Conservation (phyloP, 441 rosid genomes). For the Manihot esculenta region DNA sequence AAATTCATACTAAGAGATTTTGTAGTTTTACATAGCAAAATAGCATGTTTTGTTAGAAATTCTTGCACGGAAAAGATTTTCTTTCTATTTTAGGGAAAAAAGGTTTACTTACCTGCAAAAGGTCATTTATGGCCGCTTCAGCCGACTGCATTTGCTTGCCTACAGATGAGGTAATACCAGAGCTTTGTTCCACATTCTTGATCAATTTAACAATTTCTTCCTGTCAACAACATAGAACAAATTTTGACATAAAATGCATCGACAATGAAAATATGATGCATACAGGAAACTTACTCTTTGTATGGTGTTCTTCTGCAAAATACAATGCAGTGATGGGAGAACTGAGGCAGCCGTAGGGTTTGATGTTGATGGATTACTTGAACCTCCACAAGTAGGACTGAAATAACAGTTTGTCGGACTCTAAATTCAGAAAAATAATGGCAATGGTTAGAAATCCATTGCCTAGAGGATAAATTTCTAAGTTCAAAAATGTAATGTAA, state of each 20-base stretch:
- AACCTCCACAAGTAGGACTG: slow-evolving; percentile 48
- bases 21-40: not conserved
- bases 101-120: slow-evolving; percentile 52
- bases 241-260: slow-evolving; percentile 5
- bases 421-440: slow-evolving; percentile 42
- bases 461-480: slow-evolving; percentile 41
- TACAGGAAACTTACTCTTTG: slow-evolving; percentile 60
- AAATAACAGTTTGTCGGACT: slow-evolving; percentile 61
- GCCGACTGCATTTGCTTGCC: slow-evolving; percentile 62
- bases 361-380: slow-evolving; percentile 46
- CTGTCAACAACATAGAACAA: slow-evolving; percentile 44
- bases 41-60: not conserved
- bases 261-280: not conserved
- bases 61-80: not conserved
- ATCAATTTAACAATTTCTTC: slow-evolving; percentile 86
- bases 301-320: slow-evolving; percentile 76
- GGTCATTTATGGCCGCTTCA: slow-evolving; percentile 52
- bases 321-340: slow-evolving; percentile 74
- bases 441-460: slow-evolving; percentile 44
- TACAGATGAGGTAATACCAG: slow-evolving; percentile 56
- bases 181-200: slow-evolving; percentile 70
- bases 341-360: slow-evolving; percentile 45
- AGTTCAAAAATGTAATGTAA: too few species aligned
- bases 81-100: not conserved
- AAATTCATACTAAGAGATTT: not conserved